Evolutionary conservation across 495 filamentous ascomycete genomes (phyloP), one percentile per base, ranked within the genome.

Genomic region (Parachaetomium inaequale): DNA sequence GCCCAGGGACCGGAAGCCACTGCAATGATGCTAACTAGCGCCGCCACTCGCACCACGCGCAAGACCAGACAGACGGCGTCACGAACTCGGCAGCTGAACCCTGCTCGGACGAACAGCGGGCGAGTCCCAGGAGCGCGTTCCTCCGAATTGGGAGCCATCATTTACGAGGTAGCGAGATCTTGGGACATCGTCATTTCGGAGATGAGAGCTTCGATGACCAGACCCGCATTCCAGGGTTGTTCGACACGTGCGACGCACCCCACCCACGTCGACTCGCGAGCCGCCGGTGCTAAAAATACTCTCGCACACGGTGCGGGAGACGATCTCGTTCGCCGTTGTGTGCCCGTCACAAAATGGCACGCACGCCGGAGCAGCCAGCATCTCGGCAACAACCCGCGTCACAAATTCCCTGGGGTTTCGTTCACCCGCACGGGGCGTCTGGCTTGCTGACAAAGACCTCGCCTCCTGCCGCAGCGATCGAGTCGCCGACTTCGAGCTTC

Each of bases 171-270:
- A 34, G n/a, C 28, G 42, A 47, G 55, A 58, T 58, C 55, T 58
- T 32, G 55, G 58, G 58, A 23, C 58, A 45, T 50, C 36, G 47
- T 53, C 47, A 61, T 53, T 61, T 54, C 50, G 26, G 50, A 36
- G 34, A 52, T 38, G 32, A 43, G 21, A 61, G 49, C 58, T 61
- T 61, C 58, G 45, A 61, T 34, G 28, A 10, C 51, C n/a, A 17
- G 59, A 14, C 59, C 58, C 59, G 46, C 59, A 54, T 61, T n/a
- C n/a, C n/a, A n/a, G n/a, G n/a, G n/a, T n/a, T 45, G 51, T 61
- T 61, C 59, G 49, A 61, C 58, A 61, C 47, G 49, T 61, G 47
- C 49, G 32, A 42, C 46, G 28, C 45, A 51, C 56, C 53, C 54
- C 55, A 57, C 55, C 54, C 54, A 42, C 40, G 38, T 19, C 26